Conservation (phyloP, 768 basidiomycete species). For the Mrakia frigida region DNA sequence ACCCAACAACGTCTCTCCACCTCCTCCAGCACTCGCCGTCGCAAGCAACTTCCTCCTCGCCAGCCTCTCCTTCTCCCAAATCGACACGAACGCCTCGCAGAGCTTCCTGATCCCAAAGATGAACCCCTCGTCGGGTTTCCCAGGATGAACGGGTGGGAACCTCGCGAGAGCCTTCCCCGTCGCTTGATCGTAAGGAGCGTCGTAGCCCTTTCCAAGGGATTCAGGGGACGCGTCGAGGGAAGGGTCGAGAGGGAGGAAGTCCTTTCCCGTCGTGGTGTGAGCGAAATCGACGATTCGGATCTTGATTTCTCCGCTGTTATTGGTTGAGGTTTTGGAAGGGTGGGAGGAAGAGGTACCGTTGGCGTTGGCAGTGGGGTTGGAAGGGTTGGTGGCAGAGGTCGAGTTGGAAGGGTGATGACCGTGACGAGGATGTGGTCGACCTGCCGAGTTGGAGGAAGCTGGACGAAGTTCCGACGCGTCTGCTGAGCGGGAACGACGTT, state of each 20-base stretch:
- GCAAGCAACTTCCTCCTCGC: constrained; percentile 33
- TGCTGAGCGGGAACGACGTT: constrained; percentile 29
- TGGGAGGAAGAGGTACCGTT: background rate
- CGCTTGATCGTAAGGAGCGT: constrained; percentile 71
- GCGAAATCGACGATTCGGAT: constrained; percentile 98
- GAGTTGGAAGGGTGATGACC: background rate
- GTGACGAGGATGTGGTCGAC: constrained; percentile 4
- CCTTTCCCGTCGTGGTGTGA: constrained; percentile 90
- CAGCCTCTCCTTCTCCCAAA: constrained; percentile 82
- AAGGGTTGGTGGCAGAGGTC: background rate
- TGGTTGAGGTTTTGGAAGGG: background rate
- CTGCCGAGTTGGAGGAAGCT: constrained; percentile 3
- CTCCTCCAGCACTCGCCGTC: background rate
- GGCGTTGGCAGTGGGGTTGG: background rate
- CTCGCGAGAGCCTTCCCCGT: constrained; percentile 82
- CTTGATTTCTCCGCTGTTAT: constrained; percentile 74
- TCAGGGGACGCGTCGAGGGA: constrained; percentile 43
- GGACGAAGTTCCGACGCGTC: constrained; percentile 18
- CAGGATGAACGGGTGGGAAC: constrained; percentile 87
- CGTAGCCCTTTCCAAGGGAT: constrained; percentile 65
- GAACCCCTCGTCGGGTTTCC: constrained; percentile 89
- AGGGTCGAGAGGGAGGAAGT: constrained; percentile 66
- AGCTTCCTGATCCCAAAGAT: constrained; percentile 82
- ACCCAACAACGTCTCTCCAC: too few species aligned
- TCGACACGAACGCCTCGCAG: constrained; percentile 65